These are phyloP conservation scores for Solanum hybrid DNA, from an alignment of 305 asterid genomes.

Conservation along the genomic window DNA sequence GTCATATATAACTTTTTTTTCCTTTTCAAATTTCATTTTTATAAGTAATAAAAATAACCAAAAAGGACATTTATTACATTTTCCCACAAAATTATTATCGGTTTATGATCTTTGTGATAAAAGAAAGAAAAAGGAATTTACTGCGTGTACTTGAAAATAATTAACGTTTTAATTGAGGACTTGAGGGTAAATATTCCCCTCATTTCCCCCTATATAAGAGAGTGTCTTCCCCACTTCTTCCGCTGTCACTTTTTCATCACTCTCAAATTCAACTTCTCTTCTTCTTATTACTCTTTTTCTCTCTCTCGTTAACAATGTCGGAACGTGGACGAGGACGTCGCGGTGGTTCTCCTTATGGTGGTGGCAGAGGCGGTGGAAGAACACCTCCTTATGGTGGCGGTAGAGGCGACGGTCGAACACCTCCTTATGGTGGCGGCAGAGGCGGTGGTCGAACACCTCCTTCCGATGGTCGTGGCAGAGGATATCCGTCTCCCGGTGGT, in stretches of 20 bases:
- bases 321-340: constrained; percentile 24
- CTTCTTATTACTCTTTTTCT: neutral
- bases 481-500: constrained; percentile 4
- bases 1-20: neutral
- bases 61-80: neutral
- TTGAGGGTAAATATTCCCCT: neutral
- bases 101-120: neutral
- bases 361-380: neutral
- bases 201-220: neutral
- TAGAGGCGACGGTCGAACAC: neutral
- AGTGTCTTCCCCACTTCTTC: neutral
- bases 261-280: neutral
- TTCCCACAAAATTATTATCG: neutral
- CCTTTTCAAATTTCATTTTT: neutral
- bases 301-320: constrained; percentile 8
- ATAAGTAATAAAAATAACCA: neutral
- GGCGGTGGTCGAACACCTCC: constrained; percentile 9
- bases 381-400: neutral
- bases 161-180: neutral
- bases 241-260: neutral
- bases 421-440: neutral
- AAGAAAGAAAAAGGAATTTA: neutral
- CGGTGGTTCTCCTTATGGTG: neutral
- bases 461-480: constrained; percentile 6
- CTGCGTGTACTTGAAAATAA: neutral